Percentiles rank a stretch among this genome's conserved stretches.
phyloP scores from a whole-genome alignment of 192 early-diverging fungal genomes.

The Phycomyces nitens region DNA sequence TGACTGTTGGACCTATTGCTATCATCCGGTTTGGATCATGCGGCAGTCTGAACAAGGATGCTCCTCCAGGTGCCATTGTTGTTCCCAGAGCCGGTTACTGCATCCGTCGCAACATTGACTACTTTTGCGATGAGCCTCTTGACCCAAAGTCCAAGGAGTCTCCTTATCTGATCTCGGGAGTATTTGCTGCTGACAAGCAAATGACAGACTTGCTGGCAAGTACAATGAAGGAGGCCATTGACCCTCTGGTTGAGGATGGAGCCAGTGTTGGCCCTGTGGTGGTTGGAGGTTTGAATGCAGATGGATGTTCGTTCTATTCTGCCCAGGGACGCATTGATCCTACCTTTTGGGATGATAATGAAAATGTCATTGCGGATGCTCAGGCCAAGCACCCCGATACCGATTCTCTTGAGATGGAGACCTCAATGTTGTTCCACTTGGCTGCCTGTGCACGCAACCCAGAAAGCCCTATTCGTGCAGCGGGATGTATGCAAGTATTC shows the following conservation, averaged over 20 bases:
- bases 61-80: constrained; percentile 60
- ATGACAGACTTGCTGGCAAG: constrained; percentile 42
- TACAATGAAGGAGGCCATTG: constrained; percentile 34
- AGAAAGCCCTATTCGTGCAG: constrained; percentile 58
- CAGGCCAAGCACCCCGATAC: constrained; percentile 45
- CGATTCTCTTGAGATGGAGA: constrained; percentile 83
- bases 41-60: constrained; percentile 58
- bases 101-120: constrained; percentile 62
- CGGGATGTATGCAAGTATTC: constrained; percentile 81
- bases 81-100: constrained; percentile 58
- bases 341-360: constrained; percentile 78
- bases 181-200: constrained; percentile 54
- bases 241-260: constrained; percentile 9
- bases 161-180: constrained; percentile 68
- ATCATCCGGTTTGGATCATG: constrained; percentile 89
- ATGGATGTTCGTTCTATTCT: constrained; percentile 83
- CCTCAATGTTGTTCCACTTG: constrained; percentile 78
- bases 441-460: constrained; percentile 47
- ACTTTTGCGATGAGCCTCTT: constrained; percentile 49
- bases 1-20: constrained; percentile 68
- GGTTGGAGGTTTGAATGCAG: constrained; percentile 64
- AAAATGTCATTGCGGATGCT: constrained; percentile 52
- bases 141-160: constrained; percentile 6
- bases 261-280: constrained; percentile 21
- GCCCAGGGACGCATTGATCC: constrained; percentile 73